phyloP scores from a whole-genome alignment of 768 basidiomycete genomes.

The Leccinum fibrillosum region DNA sequence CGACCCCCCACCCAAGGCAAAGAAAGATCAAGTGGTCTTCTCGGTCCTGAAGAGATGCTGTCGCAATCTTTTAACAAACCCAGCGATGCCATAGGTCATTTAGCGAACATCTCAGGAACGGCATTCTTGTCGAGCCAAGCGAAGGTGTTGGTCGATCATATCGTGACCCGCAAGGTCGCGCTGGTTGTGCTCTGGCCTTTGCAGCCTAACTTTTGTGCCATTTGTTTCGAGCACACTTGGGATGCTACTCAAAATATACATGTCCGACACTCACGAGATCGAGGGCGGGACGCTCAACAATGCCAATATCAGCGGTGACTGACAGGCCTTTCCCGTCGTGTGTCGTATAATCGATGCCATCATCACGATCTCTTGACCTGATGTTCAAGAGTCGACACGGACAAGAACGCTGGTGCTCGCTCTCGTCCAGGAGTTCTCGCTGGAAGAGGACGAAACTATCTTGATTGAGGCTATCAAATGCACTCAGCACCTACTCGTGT shows the following conservation, averaged over 20 bases:
- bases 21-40: slow-evolving; percentile 61
- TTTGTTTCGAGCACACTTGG: too few relatives aligned
- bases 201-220: slow-evolving; percentile 43
- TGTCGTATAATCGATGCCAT: slow-evolving; percentile 92
- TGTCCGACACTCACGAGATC: slow-evolving; percentile 85
- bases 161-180: slow-evolving; percentile 90
- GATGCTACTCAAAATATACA: slow-evolving; percentile 40
- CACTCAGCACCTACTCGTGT: slow-evolving; percentile 96
- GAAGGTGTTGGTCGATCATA: slow-evolving; percentile 88
- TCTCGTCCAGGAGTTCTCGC: slow-evolving; percentile 79
- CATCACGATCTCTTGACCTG: slow-evolving; percentile 91
- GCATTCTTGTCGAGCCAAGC: slow-evolving; percentile 82
- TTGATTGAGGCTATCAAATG: slow-evolving; percentile 94
- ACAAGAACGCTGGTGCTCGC: slow-evolving; percentile 81
- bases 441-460: slow-evolving; percentile 84
- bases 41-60: slow-evolving; percentile 79
- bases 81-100: slow-evolving; percentile 85
- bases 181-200: slow-evolving; percentile 91
- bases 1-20: slow-evolving; percentile 54
- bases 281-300: slow-evolving; percentile 85
- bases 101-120: slow-evolving; percentile 80
- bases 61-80: slow-evolving; percentile 77
- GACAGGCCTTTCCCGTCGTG: slow-evolving; percentile 87
- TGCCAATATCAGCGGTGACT: slow-evolving; percentile 84
- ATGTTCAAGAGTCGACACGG: slow-evolving; percentile 82